Evolutionary conservation across 2,329 filamentous ascomycete species (phyloP).

Genomic region (Taxawa tesnikishii): DNA sequence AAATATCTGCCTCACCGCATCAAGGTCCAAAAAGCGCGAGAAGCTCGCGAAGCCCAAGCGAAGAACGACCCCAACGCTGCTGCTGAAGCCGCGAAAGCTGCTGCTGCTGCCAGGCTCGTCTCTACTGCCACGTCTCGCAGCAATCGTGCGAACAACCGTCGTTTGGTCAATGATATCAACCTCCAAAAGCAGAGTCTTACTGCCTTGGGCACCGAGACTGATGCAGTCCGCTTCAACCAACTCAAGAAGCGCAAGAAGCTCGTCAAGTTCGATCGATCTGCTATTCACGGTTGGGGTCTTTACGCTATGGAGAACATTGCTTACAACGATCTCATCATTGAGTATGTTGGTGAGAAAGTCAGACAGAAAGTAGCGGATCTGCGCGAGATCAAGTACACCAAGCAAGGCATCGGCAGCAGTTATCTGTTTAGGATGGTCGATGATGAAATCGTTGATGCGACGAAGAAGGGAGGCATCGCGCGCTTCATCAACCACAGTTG

Average conservation of each 20-base stretch:
- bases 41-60: slow-evolving; percentile 74
- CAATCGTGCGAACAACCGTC: slow-evolving; percentile 90
- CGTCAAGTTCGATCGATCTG: slow-evolving; percentile 92
- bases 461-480: slow-evolving; percentile 95
- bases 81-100: slow-evolving; percentile 56
- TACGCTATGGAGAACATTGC: slow-evolving; percentile 97
- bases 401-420: slow-evolving; percentile 92
- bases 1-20: slow-evolving; percentile 97
- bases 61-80: slow-evolving; percentile 51
- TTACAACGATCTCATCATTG: slow-evolving; percentile 98
- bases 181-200: slow-evolving; percentile 70
- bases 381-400: slow-evolving; percentile 80
- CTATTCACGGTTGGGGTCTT: slow-evolving; percentile 97
- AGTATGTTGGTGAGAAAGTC: slow-evolving; percentile 96
- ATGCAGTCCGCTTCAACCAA: slow-evolving; percentile 93
- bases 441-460: slow-evolving; percentile 93
- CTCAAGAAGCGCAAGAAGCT: slow-evolving; percentile 99
- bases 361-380: slow-evolving; percentile 96
- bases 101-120: slow-evolving; percentile 58
- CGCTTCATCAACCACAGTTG: slow-evolving; percentile 98
- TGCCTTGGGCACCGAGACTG: slow-evolving; percentile 61
- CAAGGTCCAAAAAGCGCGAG: slow-evolving; percentile 81
- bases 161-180: slow-evolving; percentile 87
- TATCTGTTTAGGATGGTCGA: slow-evolving; percentile 98
- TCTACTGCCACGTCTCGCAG: slow-evolving; percentile 85